Percentiles rank a stretch among this genome's conserved stretches.
Evolutionary conservation across 805 yeast genomes (phyloP).

Genomic region (Myxozyma sirexii): DNA sequence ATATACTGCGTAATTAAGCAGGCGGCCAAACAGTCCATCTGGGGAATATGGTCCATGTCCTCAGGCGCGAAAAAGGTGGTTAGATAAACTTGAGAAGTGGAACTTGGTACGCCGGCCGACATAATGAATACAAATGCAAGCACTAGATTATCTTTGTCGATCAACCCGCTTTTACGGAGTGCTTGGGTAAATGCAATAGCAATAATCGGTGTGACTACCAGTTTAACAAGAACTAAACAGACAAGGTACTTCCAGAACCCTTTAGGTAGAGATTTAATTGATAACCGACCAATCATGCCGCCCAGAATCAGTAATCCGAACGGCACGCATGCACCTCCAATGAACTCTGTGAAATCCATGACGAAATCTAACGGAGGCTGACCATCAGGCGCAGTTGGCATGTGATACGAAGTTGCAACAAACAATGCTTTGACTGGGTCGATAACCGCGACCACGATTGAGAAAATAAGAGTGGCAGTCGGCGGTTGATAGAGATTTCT

Average conservation of each 20-base stretch:
- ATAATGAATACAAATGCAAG: constrained; percentile 73
- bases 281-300: constrained; percentile 80
- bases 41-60: constrained; percentile 50
- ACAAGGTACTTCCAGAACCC: constrained; percentile 69
- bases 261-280: constrained; percentile 59
- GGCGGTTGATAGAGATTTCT: constrained; percentile 70
- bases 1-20: constrained; percentile 71
- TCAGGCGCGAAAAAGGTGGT: constrained; percentile 87
- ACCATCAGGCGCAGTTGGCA: constrained; percentile 80
- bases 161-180: constrained; percentile 63
- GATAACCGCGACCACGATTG: constrained; percentile 74
- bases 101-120: constrained; percentile 80
- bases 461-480: constrained; percentile 66
- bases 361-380: constrained; percentile 81
- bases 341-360: constrained; percentile 76
- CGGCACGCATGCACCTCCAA: constrained; percentile 89
- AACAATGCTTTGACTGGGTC: constrained; percentile 82
- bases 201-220: constrained; percentile 75
- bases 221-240: constrained; percentile 57
- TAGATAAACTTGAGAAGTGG: constrained; percentile 83
- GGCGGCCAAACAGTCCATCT: constrained; percentile 82
- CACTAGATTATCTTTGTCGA: constrained; percentile 56
- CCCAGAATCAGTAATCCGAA: constrained; percentile 81
- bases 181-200: constrained; percentile 72
- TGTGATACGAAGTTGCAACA: constrained; percentile 48